These are phyloP conservation scores for Musa beccarii DNA, from an alignment of 176 grass and related monocot species.

Conservation along the genomic window DNA sequence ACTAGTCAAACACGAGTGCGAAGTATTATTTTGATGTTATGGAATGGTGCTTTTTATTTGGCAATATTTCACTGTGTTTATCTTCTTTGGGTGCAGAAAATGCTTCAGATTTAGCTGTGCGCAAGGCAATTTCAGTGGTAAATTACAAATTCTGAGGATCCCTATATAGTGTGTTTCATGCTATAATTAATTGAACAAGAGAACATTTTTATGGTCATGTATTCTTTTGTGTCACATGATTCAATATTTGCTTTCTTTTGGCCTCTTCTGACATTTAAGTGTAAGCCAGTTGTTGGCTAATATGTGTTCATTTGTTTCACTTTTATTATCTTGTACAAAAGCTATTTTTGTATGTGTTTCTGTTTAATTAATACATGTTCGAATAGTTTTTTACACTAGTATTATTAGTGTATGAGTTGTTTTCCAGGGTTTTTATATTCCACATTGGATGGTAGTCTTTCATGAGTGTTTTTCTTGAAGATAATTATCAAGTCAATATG, in stretches of 20 bases:
- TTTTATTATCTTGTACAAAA: neutral
- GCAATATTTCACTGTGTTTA: constrained; percentile 6
- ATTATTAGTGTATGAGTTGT: neutral
- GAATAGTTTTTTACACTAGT: neutral
- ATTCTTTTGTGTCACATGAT: neutral
- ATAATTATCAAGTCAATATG: neutral
- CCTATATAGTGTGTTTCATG: neutral
- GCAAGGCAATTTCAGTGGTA: constrained; percentile 72
- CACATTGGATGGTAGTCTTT: neutral
- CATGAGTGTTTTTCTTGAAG: neutral
- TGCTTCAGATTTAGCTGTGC: constrained; percentile 56
- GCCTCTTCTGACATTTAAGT: neutral
- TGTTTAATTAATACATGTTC: neutral
- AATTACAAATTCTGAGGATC: constrained; percentile 20
- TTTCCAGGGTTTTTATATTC: neutral
- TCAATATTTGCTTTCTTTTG: neutral
- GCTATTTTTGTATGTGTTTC: neutral
- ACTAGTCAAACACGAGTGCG: no score
- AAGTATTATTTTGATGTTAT: neutral
- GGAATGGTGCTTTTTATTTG: neutral
- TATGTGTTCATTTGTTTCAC: neutral
- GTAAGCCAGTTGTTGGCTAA: neutral
- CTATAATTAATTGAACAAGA: neutral
- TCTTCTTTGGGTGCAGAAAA: constrained; percentile 56
- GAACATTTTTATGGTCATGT: neutral